phyloP scores from a whole-genome alignment of 805 yeast species.

The Yamadazyma paraphyllophila region DNA sequence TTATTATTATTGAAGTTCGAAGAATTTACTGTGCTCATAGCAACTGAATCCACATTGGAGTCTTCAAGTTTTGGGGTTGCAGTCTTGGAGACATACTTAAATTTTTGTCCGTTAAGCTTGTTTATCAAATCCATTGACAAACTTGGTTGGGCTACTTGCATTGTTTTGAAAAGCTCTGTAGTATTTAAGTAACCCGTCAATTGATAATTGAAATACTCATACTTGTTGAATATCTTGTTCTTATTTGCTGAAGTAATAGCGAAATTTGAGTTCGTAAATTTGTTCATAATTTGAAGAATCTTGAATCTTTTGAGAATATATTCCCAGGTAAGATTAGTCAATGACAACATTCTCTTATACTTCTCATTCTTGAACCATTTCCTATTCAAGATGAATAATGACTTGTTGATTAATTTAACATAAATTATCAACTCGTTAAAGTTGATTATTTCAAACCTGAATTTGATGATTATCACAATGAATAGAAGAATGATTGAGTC shows the following conservation, averaged over 20 bases:
- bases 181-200: conserved; percentile 37
- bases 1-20: not conserved
- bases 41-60: not conserved
- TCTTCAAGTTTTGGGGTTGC: not conserved
- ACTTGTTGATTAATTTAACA: conserved; percentile 41
- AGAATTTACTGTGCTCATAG: not conserved
- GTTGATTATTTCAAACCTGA: conserved; percentile 42
- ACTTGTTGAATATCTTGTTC: conserved; percentile 18
- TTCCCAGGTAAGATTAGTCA: conserved; percentile 44
- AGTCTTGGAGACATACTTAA: conserved; percentile 2
- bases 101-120: conserved; percentile 9
- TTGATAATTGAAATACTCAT: conserved; percentile 41
- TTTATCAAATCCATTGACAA: conserved; percentile 13
- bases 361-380: conserved; percentile 48
- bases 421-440: conserved; percentile 35
- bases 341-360: conserved; percentile 44
- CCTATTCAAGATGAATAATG: conserved; percentile 40
- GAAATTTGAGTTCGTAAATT: conserved; percentile 21
- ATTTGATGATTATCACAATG: conserved; percentile 52
- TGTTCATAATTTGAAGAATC: conserved; percentile 28
- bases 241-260: conserved; percentile 13
- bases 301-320: conserved; percentile 36
- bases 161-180: conserved; percentile 39
- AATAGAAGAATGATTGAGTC: conserved; percentile 55
- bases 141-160: conserved; percentile 45